Evolutionary conservation across 768 basidiomycete genomes (phyloP).

Genomic region (Pleurotus sapidus): DNA sequence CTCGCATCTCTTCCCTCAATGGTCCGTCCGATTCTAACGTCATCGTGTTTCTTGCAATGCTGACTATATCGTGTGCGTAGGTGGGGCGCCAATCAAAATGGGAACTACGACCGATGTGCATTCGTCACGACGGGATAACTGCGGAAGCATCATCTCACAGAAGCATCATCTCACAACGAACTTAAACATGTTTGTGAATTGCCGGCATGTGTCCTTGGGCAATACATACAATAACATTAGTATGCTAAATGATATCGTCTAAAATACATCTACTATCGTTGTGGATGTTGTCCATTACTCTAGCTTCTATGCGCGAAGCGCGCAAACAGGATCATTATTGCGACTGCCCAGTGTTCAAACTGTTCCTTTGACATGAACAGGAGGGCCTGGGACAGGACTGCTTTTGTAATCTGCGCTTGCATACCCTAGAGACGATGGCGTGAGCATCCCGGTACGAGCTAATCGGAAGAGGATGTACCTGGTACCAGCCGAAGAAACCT

Average conservation of each 20-base stretch:
- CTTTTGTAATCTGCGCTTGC: constrained; percentile 94
- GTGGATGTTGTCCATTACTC: too few relatives aligned
- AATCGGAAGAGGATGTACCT: constrained; percentile 46
- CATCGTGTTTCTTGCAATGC: background rate
- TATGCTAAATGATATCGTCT: too few relatives aligned
- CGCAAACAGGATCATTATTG: constrained; percentile 58
- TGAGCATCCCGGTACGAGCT: too few relatives aligned
- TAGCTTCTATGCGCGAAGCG: constrained; percentile 25
- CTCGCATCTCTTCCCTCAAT: constrained; percentile 47
- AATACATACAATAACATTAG: too few relatives aligned
- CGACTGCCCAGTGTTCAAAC: constrained; percentile 85
- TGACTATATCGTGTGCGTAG: constrained; percentile 11
- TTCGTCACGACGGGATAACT: constrained; percentile 14
- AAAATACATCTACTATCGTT: too few relatives aligned
- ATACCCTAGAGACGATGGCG: constrained; percentile 62
- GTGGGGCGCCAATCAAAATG: constrained; percentile 56
- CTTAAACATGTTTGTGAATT: too few relatives aligned
- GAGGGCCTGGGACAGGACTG: constrained; percentile 91
- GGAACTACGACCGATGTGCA: constrained; percentile 36
- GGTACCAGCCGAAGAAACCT: constrained; percentile 93
- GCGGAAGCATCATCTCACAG: too few relatives aligned
- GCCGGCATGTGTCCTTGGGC: too few relatives aligned
- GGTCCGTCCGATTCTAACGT: constrained; percentile 21
- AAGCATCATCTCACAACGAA: too few relatives aligned
- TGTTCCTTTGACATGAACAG: constrained; percentile 98